phyloP scores from a whole-genome alignment of 805 yeast genomes.

The Lachancea kluyveri region DNA sequence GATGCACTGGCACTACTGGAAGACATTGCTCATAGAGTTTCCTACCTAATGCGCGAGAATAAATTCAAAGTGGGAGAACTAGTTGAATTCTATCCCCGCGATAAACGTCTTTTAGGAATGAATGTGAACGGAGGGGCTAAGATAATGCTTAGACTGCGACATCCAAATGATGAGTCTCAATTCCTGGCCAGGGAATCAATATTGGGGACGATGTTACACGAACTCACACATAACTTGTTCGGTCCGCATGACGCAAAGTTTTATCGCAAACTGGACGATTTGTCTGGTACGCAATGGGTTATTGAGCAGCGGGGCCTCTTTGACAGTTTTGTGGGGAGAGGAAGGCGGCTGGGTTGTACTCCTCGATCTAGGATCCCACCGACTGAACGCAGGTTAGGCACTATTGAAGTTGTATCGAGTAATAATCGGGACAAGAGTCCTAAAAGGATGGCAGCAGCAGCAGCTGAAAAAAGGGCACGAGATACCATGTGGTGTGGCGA shows the following conservation, averaged over 20 bases:
- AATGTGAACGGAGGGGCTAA: conserved; percentile 76
- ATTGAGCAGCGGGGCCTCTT: conserved; percentile 25
- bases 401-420: too few relatives aligned
- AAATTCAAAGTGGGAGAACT: conserved; percentile 59
- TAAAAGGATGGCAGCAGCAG: conserved; percentile 29
- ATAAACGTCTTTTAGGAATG: conserved; percentile 61
- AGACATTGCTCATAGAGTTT: conserved; percentile 61
- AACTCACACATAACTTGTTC: conserved; percentile 68
- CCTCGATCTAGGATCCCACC: conserved; percentile 2
- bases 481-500: conserved; percentile 22
- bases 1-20: conserved; percentile 56
- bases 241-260: conserved; percentile 80
- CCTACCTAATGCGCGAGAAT: conserved; percentile 70
- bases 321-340: conserved; percentile 28
- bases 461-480: conserved; percentile 25
- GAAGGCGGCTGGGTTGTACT: conserved; percentile 22
- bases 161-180: conserved; percentile 40
- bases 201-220: conserved; percentile 83
- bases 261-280: conserved; percentile 56
- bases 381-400: too few relatives aligned
- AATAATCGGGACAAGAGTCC: conserved; percentile 12
- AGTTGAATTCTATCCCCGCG: conserved; percentile 78
- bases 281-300: conserved; percentile 43
- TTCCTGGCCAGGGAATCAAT: conserved; percentile 63
- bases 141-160: conserved; percentile 65